Base-by-base conservation (phyloP, 2,329 filamentous ascomycete species). In the Colletotrichum liriopes region DNA sequence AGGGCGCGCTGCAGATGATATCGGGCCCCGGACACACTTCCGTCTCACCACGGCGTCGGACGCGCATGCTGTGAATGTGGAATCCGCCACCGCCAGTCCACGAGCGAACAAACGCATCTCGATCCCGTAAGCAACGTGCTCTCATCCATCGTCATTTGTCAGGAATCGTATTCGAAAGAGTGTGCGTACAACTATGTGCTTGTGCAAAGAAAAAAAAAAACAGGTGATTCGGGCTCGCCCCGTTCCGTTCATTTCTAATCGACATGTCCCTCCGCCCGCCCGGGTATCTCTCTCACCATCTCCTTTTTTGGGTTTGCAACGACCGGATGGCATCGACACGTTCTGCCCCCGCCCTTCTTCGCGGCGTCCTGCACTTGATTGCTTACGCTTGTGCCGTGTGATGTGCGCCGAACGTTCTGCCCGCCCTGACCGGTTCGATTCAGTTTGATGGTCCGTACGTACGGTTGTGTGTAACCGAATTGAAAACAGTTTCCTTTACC, bases 1-100 rank as follows among this genome's bases (percentile, higher is more conserved):
- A 39, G 12, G 16, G 39, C 20, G 49, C 49, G 68, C 68, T 71
- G 68, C 68, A 71, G 68, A 71, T 67, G 68, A 71, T 71, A 67
- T 61, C 56, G 64, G 37, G 26, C 47, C 45, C 47, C 56, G 39
- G 45, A 39, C 55, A 39, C 39, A 35, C 29, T 61, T 49, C 59
- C 59, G 59, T 49, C 56, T 59, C 29, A 26, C 18, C 26, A 43
- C 14, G 20, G 14, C 26, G 26, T n/a, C 41, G 58, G 26, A 32
- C 26, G 16, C 4, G 52, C 35, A 20, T 23, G 11, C 18, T 37
- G 43, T 29, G n/a, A 18, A 29, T 43, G 55, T n/a, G 37, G 45
- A 23, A 37, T 37, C 59, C 59, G 43, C 59, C 59, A 61, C 59
- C 59, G 59, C 59, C 59, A 49, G 59, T 61, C 43, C 35, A 49